Percentiles rank a stretch among this genome's conserved stretches.
These are phyloP conservation scores for Candida lessepsii DNA, from an alignment of 805 yeast species.

Conservation along the genomic window DNA sequence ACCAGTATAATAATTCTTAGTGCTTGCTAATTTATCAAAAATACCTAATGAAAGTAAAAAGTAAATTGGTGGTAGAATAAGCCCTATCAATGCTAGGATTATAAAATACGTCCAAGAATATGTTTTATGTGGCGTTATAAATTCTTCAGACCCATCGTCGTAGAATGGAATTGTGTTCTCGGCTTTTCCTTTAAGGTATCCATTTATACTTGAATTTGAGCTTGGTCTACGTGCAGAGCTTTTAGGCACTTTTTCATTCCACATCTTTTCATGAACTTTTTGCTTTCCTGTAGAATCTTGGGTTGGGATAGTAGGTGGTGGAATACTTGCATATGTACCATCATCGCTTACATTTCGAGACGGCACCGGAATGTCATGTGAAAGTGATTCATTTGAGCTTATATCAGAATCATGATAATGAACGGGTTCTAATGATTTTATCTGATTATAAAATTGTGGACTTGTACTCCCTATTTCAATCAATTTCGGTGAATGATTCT, in stretches of 20 bases:
- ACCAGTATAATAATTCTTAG: conserved; percentile 15
- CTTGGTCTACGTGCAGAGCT: neutral
- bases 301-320: conserved; percentile 18
- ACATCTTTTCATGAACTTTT: conserved; percentile 21
- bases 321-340: conserved; percentile 8
- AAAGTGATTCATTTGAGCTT: conserved; percentile 11
- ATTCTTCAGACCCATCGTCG: neutral
- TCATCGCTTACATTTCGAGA: neutral
- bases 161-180: neutral
- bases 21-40: conserved; percentile 25
- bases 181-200: neutral
- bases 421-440: conserved; percentile 1
- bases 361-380: conserved; percentile 8
- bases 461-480: conserved; percentile 7
- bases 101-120: conserved; percentile 21
- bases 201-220: neutral
- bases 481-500: conserved; percentile 9
- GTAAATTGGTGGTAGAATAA: conserved; percentile 39
- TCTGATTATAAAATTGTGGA: conserved; percentile 7
- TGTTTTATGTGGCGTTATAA: neutral
- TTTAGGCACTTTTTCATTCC: conserved; percentile 5
- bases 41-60: conserved; percentile 35
- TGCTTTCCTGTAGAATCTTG: conserved; percentile 16
- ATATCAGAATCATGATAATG: conserved; percentile 18
- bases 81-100: conserved; percentile 29